Evolutionary conservation across 257 asterid genomes (phyloP).

Genomic region (Catharanthus roseus): DNA sequence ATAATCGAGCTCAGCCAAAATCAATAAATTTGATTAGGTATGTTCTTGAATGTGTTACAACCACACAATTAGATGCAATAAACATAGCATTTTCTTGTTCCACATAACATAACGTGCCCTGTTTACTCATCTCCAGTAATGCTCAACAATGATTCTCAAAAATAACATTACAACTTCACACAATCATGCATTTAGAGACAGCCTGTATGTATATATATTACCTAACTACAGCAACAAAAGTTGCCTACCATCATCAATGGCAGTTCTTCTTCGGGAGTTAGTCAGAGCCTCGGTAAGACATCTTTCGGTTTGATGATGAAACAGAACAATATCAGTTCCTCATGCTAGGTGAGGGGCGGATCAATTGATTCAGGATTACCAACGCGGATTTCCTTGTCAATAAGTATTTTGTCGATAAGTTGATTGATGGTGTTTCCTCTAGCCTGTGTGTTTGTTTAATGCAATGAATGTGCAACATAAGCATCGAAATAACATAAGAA

Average conservation of each 20-base stretch:
- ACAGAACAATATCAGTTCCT: too few species aligned
- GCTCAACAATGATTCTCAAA: background rate
- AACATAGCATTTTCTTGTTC: background rate
- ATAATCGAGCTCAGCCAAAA: too few species aligned
- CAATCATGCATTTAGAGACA: background rate
- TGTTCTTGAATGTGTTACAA: too few species aligned
- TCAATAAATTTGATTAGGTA: too few species aligned
- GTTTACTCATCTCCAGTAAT: background rate
- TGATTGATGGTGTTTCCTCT: constrained; percentile 50
- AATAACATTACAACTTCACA: background rate
- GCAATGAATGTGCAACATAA: constrained; percentile 6
- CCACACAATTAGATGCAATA: too few species aligned
- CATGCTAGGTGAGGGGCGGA: background rate
- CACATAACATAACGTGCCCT: background rate
- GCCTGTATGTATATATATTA: background rate
- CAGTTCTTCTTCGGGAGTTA: background rate
- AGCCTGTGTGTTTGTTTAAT: constrained; percentile 37
- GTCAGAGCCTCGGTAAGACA: background rate
- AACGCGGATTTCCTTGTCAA: constrained; percentile 13
- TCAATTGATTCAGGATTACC: background rate
- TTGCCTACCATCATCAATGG: background rate
- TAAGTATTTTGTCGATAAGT: constrained; percentile 22
- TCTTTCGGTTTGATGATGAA: background rate
- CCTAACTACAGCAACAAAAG: background rate
- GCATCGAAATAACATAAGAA: background rate